These are phyloP conservation scores for Hypoxylon fuscum DNA, from an alignment of 495 filamentous ascomycete species.

Conservation along the genomic window DNA sequence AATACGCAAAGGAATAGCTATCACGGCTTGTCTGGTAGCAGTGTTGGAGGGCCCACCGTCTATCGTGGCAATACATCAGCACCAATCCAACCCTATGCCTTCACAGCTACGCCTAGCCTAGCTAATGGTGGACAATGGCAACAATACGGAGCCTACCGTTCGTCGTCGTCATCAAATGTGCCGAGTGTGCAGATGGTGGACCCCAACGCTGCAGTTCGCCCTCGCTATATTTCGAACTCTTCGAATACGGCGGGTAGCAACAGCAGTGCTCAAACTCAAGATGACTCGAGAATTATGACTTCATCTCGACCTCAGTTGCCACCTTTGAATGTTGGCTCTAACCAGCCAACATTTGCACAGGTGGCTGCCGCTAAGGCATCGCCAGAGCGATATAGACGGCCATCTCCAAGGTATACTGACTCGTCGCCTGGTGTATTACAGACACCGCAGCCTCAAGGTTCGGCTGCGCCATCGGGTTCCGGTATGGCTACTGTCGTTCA, in stretches of 20 bases:
- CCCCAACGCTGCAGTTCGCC: constrained; percentile 56
- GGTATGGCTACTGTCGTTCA: constrained; percentile 54
- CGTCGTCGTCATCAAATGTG: constrained; percentile 70
- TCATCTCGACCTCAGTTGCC: constrained; percentile 46
- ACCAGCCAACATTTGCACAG: constrained; percentile 49
- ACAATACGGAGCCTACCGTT: constrained; percentile 73
- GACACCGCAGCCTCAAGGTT: constrained; percentile 42
- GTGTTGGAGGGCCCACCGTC: constrained; percentile 58
- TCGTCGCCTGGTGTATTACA: constrained; percentile 41
- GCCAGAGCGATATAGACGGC: constrained; percentile 65
- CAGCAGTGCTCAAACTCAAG: constrained; percentile 19
- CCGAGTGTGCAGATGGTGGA: constrained; percentile 62
- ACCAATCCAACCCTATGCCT: constrained; percentile 85
- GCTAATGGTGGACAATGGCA: constrained; percentile 67
- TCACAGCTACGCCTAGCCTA: constrained; percentile 77
- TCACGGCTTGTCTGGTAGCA: constrained; percentile 61
- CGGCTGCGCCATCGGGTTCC: constrained; percentile 46
- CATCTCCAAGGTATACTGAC: constrained; percentile 54
- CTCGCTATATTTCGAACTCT: constrained; percentile 67
- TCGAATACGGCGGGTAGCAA: constrained; percentile 47
- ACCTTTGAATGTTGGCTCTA: constrained; percentile 40
- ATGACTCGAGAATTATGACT: constrained; percentile 40
- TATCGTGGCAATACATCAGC: constrained; percentile 77
- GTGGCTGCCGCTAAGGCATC: constrained; percentile 52
- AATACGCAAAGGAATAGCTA: constrained; percentile 72